These are phyloP conservation scores for Pyropia haitanensis DNA, from an alignment of 23 red algal genomes.

Conservation along the genomic window DNA sequence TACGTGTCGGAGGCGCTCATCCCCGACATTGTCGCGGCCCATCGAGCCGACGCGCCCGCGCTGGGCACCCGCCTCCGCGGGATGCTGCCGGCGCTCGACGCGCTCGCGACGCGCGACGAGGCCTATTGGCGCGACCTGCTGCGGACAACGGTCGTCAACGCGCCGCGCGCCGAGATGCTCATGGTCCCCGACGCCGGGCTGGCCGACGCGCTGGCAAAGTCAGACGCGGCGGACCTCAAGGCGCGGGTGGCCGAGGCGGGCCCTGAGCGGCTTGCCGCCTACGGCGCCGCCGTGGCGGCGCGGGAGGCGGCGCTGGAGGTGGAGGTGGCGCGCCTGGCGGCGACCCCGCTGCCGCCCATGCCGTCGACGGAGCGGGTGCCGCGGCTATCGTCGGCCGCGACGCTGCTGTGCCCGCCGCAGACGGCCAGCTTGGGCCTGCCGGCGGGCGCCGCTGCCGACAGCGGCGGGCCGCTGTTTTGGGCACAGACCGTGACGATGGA, in stretches of 20 bases:
- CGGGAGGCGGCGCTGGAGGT: conserved; percentile 5
- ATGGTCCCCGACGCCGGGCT: conserved; percentile 53
- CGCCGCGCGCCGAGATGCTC: conserved; percentile 31
- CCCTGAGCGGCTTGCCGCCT: not conserved
- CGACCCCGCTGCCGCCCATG: conserved; percentile 17
- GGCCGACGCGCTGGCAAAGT: conserved; percentile 12
- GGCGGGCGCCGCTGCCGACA: too few species aligned
- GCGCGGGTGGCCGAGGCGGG: conserved; percentile 1
- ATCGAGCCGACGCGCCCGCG: conserved; percentile 8
- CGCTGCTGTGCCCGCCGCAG: not conserved
- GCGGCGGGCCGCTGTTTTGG: not conserved
- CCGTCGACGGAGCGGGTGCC: conserved; percentile 31
- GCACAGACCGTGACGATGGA: conserved; percentile 40
- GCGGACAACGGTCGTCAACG: conserved; percentile 22
- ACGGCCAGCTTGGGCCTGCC: too few species aligned
- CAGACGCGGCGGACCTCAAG: conserved; percentile 6
- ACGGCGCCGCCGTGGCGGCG: conserved; percentile 13
- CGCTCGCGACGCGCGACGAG: conserved; percentile 10
- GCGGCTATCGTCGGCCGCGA: conserved; percentile 19
- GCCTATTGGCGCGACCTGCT: conserved; percentile 45
- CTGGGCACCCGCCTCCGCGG: conserved; percentile 19
- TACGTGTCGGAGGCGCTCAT: conserved; percentile 25
- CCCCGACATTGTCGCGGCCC: conserved; percentile 33
- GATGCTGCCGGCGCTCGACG: conserved; percentile 8
- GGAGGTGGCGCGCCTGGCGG: conserved; percentile 3